These are phyloP conservation scores for Mallotus nudiflorus DNA, from an alignment of 345 rosid species.

Conservation along the genomic window DNA sequence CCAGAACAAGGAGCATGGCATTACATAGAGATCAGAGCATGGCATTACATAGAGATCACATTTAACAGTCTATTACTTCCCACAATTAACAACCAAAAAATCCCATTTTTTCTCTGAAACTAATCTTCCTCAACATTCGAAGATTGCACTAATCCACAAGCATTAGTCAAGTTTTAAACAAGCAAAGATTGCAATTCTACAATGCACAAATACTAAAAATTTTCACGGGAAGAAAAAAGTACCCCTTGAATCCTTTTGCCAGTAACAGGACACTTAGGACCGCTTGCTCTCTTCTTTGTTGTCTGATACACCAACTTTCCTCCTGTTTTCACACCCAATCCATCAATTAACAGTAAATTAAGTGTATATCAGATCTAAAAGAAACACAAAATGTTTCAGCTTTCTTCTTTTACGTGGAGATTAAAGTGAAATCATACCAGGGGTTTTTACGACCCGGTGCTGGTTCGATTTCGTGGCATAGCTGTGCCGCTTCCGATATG, in stretches of 20 bases:
- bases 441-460: constrained; percentile 88
- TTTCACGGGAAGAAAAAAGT: neutral
- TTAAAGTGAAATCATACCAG: constrained; percentile 52
- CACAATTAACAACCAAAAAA: no score
- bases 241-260: constrained; percentile 44
- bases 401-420: no score
- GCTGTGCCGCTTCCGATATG: constrained; percentile 84
- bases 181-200: no score
- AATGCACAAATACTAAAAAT: neutral
- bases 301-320: constrained; percentile 38
- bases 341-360: neutral
- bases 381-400: no score
- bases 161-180: no score
- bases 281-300: constrained; percentile 39
- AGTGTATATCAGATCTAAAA: neutral
- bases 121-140: no score
- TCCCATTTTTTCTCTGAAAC: no score
- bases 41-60: no score
- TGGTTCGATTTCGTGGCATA: constrained; percentile 95
- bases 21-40: no score
- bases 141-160: no score
- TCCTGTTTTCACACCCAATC: constrained; percentile 6
- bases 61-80: no score
- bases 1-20: no score
- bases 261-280: constrained; percentile 39